Evolutionary conservation across 2,329 filamentous ascomycete species (phyloP).

Genomic region (Aspergillus aculeatus): DNA sequence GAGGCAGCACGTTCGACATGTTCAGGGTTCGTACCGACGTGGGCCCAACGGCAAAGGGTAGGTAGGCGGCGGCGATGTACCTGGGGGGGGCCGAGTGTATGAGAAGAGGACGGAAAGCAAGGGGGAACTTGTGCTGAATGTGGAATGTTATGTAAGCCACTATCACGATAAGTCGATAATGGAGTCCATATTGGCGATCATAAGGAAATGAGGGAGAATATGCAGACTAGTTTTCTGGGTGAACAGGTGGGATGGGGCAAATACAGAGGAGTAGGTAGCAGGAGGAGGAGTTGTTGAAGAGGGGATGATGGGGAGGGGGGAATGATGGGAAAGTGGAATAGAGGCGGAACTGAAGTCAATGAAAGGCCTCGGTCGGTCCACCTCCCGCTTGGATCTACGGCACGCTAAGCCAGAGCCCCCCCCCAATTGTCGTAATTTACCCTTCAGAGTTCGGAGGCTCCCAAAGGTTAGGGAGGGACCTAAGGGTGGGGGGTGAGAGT

Average conservation of each 20-base stretch:
- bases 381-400: slow-evolving; percentile 9
- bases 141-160: slow-evolving; percentile 7
- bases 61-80: background rate
- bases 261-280: background rate
- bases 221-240: background rate
- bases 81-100: background rate
- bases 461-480: background rate
- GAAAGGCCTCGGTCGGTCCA: slow-evolving; percentile 12
- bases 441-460: background rate
- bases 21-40: slow-evolving; percentile 18
- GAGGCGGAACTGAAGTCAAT: slow-evolving; percentile 4
- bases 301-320: background rate
- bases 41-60: slow-evolving; percentile 14
- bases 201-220: background rate
- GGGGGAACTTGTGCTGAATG: slow-evolving; percentile 5
- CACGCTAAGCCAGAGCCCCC: slow-evolving; percentile 6
- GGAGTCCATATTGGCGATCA: background rate
- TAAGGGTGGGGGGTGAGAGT: background rate
- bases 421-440: slow-evolving; percentile 1
- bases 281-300: background rate
- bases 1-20: slow-evolving; percentile 24
- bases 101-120: slow-evolving; percentile 5
- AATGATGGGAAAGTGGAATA: background rate
- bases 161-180: background rate
- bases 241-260: background rate